phyloP scores from a whole-genome alignment of 2,329 filamentous ascomycete genomes.

The Graphilbum fragrans region DNA sequence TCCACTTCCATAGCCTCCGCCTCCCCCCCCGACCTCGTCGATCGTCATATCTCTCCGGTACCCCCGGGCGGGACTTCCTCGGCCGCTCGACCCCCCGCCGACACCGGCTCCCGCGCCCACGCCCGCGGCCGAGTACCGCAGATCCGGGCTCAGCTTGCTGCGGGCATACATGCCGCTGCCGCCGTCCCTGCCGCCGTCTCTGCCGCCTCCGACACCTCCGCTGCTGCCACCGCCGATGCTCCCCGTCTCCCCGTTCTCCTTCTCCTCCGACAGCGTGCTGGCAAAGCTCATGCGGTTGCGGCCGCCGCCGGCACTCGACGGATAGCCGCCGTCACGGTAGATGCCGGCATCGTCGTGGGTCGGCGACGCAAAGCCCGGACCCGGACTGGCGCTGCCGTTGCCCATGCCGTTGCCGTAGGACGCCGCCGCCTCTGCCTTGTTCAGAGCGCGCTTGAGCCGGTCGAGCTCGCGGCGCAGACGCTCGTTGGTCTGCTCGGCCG shows the following conservation, averaged over 20 bases:
- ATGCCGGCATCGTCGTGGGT: slow-evolving; percentile 47
- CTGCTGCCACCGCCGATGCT: not conserved
- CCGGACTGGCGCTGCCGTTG: slow-evolving; percentile 12
- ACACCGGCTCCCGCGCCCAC: slow-evolving; percentile 22
- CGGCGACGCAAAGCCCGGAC: slow-evolving; percentile 33
- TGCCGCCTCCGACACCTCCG: slow-evolving; percentile 6
- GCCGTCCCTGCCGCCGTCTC: not conserved
- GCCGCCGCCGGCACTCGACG: slow-evolving; percentile 12
- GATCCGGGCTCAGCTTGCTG: slow-evolving; percentile 42
- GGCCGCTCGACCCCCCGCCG: slow-evolving; percentile 32
- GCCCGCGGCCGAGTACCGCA: slow-evolving; percentile 31
- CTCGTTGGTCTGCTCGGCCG: slow-evolving; percentile 75
- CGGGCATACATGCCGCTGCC: slow-evolving; percentile 25
- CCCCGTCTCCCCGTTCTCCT: slow-evolving; percentile 50
- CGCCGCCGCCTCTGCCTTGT: slow-evolving; percentile 38
- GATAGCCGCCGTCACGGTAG: slow-evolving; percentile 38
- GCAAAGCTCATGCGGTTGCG: slow-evolving; percentile 48
- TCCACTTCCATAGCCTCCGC: slow-evolving; percentile 2
- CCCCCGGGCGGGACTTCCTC: slow-evolving; percentile 47
- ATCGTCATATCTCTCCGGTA: slow-evolving; percentile 25
- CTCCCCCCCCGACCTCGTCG: slow-evolving; percentile 9
- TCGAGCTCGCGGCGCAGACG: slow-evolving; percentile 81
- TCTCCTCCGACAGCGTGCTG: slow-evolving; percentile 62
- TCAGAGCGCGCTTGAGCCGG: slow-evolving; percentile 76
- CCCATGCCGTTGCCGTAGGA: slow-evolving; percentile 5